phyloP scores from a whole-genome alignment of 352 stramenopile genomes.

The Thalassiosira hispida region DNA sequence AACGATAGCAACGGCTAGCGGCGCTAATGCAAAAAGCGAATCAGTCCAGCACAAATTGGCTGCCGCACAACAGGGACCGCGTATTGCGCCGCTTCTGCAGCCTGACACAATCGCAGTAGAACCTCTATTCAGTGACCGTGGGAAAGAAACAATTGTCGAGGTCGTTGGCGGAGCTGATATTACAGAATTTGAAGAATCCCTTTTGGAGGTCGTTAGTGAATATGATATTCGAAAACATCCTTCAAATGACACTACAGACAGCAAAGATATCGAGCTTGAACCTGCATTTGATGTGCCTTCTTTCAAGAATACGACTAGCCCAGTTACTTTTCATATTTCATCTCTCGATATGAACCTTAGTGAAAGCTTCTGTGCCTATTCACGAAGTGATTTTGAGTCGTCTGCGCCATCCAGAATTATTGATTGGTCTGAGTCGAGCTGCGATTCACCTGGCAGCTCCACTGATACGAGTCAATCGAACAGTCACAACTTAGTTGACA shows the following conservation, averaged over 20 bases:
- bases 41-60: no score
- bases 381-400: slow-evolving; percentile 38
- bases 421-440: background rate
- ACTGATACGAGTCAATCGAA: slow-evolving; percentile 1
- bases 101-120: no score
- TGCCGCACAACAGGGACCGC: no score
- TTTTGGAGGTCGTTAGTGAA: background rate
- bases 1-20: no score
- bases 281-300: background rate
- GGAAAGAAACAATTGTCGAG: background rate
- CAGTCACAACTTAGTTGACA: background rate
- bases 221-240: background rate
- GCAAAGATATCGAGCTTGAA: no score
- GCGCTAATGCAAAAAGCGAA: no score
- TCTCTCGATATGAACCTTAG: slow-evolving; percentile 23
- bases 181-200: no score
- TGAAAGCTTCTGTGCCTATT: slow-evolving; percentile 26
- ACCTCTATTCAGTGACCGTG: no score
- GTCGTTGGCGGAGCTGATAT: background rate
- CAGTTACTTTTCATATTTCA: background rate
- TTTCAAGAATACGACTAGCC: background rate
- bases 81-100: no score
- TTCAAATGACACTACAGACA: no score
- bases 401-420: slow-evolving; percentile 5
- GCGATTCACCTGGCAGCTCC: background rate